Conservation (phyloP, 805 yeast species). For the Helenozyma baotianmanensis region DNA sequence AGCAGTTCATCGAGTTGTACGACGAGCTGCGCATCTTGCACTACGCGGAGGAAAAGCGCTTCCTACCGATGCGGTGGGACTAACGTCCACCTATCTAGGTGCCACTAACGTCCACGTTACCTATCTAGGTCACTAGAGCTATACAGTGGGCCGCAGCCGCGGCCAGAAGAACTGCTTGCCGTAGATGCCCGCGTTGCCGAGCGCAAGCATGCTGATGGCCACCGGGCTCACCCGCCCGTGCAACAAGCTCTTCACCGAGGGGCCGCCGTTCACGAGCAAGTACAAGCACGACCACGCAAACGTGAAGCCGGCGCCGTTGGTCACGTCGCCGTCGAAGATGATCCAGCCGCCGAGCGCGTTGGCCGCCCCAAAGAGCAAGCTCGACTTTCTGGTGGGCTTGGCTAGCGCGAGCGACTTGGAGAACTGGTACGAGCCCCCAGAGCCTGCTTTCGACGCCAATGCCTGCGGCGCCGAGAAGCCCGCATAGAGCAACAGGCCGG, state of each 20-base stretch:
- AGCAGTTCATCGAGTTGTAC: constrained; percentile 89
- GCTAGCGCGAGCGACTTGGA: constrained; percentile 15
- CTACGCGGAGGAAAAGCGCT: constrained; percentile 46
- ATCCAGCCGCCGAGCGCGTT: constrained; percentile 68
- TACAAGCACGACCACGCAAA: constrained; percentile 81
- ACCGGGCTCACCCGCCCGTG: constrained; percentile 63
- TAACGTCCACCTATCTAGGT: too few relatives aligned
- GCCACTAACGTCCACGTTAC: too few relatives aligned
- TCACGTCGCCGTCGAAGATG: constrained; percentile 68
- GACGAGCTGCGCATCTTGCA: constrained; percentile 59
- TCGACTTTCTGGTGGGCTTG: constrained; percentile 37
- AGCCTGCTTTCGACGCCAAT: constrained; percentile 10
- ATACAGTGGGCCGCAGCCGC: background rate
- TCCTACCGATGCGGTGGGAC: constrained; percentile 71
- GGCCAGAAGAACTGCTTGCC: constrained; percentile 65
- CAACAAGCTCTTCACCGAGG: constrained; percentile 47
- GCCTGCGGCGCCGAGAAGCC: constrained; percentile 12
- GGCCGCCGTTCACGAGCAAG: constrained; percentile 63
- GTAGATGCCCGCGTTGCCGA: constrained; percentile 59
- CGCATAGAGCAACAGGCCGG: constrained; percentile 11
- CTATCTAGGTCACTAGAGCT: too few relatives aligned
- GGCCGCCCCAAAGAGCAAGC: constrained; percentile 57
- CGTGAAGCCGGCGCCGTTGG: constrained; percentile 75
- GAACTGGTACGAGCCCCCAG: constrained; percentile 20
- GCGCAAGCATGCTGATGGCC: constrained; percentile 52